Conservation (phyloP, 2,329 filamentous ascomycete species). For the Epichloe sibirici region DNA sequence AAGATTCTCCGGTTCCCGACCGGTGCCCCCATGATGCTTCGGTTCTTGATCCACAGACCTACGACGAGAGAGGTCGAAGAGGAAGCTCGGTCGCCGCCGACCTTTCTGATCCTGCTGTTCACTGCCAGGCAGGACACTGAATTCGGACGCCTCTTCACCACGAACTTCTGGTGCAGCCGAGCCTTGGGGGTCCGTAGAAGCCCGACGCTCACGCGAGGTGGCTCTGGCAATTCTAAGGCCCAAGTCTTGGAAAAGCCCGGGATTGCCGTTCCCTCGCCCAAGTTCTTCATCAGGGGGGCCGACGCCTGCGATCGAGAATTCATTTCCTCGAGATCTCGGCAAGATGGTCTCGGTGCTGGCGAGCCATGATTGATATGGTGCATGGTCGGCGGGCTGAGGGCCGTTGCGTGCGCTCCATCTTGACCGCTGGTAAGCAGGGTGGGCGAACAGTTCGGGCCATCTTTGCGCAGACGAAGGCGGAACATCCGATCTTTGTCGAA, state of each 20-base stretch:
- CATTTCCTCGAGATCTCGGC: constrained; percentile 28
- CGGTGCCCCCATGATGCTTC: not conserved
- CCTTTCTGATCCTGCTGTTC: constrained; percentile 23
- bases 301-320: constrained; percentile 25
- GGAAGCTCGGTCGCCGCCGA: constrained; percentile 28
- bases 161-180: constrained; percentile 10
- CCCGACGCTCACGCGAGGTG: constrained; percentile 20
- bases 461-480: constrained; percentile 40
- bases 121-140: constrained; percentile 25
- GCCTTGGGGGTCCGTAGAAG: constrained; percentile 13
- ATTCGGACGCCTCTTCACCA: constrained; percentile 29
- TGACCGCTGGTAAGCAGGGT: constrained; percentile 5
- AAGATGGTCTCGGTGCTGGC: constrained; percentile 16
- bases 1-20: constrained; percentile 4
- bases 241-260: constrained; percentile 39
- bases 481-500: constrained; percentile 19
- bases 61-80: constrained; percentile 19
- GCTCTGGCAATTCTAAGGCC: constrained; percentile 29
- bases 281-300: constrained; percentile 26
- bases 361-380: constrained; percentile 9
- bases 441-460: constrained; percentile 35
- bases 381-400: constrained; percentile 6
- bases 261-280: constrained; percentile 25
- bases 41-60: constrained; percentile 11
- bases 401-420: constrained; percentile 5